Evolutionary conservation across 1,139 yeast genomes (phyloP).

Genomic region (Citeromyces hawaiiensis): DNA sequence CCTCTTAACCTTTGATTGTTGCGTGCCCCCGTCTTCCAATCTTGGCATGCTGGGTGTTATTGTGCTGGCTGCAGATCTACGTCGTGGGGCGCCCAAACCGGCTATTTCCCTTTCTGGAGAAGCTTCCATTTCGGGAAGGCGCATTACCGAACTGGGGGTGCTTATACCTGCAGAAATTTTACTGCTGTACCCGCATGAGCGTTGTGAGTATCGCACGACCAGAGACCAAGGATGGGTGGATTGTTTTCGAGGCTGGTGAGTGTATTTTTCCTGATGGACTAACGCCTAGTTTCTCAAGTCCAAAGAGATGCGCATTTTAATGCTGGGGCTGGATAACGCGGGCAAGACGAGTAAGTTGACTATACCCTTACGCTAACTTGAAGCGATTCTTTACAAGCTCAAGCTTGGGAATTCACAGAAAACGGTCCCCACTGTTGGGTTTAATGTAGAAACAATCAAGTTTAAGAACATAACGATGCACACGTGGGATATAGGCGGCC

Average conservation of each 20-base stretch:
- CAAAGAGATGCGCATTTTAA: conserved; percentile 54
- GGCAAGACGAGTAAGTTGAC: conserved; percentile 61
- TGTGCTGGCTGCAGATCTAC: background rate
- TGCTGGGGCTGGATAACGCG: conserved; percentile 89
- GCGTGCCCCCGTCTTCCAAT: background rate
- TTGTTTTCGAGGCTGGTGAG: background rate
- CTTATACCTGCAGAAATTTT: background rate
- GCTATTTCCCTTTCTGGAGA: background rate
- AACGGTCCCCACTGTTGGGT: conserved; percentile 91
- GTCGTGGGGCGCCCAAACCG: background rate
- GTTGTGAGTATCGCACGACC: background rate
- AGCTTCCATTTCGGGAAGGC: background rate
- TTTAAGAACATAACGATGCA: conserved; percentile 82
- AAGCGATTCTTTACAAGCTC: conserved; percentile 51
- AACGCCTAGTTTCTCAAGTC: conserved; percentile 12
- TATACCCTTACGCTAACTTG: conserved; percentile 1
- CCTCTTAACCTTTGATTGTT: background rate
- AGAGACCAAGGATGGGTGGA: background rate
- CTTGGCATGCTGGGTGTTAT: background rate
- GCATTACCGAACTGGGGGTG: background rate
- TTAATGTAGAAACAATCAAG: conserved; percentile 85
- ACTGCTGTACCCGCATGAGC: background rate
- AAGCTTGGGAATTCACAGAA: conserved; percentile 65
- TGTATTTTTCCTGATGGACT: background rate
- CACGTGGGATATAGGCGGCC: conserved; percentile 98